Conservation (phyloP, 2,329 filamentous ascomycete species). For the Cordyceps fumosorosea region DNA sequence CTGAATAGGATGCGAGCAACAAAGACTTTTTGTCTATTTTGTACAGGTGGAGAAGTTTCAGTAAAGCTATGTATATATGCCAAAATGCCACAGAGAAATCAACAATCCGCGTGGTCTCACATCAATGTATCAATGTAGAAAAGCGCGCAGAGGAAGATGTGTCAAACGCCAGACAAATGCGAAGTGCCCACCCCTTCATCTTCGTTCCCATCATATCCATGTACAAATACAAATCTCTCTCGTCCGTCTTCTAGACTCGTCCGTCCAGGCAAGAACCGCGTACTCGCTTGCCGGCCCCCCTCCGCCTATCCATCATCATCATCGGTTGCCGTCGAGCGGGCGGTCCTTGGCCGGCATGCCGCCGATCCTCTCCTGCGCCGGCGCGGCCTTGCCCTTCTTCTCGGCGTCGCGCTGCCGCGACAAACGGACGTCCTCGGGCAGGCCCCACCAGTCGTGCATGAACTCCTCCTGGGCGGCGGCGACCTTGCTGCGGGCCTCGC, state of each 20-base stretch:
- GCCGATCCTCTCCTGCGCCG: conserved; percentile 46
- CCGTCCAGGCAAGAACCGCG: background rate
- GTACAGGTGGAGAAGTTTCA: conserved; percentile 5
- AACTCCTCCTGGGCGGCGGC: conserved; percentile 59
- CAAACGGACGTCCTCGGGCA: conserved; percentile 50
- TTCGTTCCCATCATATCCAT: conserved; percentile 10
- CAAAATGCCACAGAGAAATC: background rate
- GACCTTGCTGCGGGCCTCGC: conserved; percentile 56
- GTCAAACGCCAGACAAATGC: conserved; percentile 14
- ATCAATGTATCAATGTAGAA: background rate
- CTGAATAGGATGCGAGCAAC: too few relatives aligned
- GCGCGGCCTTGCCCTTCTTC: conserved; percentile 33
- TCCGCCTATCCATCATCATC: background rate
- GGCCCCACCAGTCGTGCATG: conserved; percentile 60
- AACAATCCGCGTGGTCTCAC: background rate
- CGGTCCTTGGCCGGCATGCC: conserved; percentile 41
- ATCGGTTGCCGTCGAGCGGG: conserved; percentile 17
- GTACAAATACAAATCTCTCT: conserved; percentile 2
- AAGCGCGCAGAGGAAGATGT: background rate
- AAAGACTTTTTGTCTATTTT: background rate
- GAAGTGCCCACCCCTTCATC: background rate
- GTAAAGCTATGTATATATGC: conserved; percentile 1
- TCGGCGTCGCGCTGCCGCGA: conserved; percentile 44
- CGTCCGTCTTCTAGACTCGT: background rate
- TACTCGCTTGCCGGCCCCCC: background rate